phyloP scores from a whole-genome alignment of 2,329 filamentous ascomycete genomes.

The Epichloe baconii region DNA sequence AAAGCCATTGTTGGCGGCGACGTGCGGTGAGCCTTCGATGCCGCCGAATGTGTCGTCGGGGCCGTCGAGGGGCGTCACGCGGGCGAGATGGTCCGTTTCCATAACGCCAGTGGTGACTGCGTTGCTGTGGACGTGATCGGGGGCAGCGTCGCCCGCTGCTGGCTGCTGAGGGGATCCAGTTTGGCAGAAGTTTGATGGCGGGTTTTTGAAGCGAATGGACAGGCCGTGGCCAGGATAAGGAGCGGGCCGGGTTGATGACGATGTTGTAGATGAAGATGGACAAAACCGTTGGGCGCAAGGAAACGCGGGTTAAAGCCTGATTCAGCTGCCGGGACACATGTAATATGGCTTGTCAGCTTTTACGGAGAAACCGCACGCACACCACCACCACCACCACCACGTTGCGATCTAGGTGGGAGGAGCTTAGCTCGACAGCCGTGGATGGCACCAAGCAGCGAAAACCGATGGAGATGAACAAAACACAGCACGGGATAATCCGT shows the following conservation, averaged over 20 bases:
- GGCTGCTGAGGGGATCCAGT: conserved; percentile 38
- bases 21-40: conserved; percentile 34
- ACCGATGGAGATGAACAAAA: not conserved
- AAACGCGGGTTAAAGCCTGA: not conserved
- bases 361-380: not conserved
- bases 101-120: conserved; percentile 38
- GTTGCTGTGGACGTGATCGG: conserved; percentile 10
- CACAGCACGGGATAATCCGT: not conserved
- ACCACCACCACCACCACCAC: not conserved
- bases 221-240: conserved; percentile 5
- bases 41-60: conserved; percentile 38
- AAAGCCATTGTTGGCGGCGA: conserved; percentile 23
- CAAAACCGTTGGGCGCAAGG: conserved; percentile 9
- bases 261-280: not conserved
- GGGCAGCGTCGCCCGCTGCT: conserved; percentile 14
- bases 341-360: conserved; percentile 3
- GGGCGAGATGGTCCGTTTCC: conserved; percentile 25
- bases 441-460: not conserved
- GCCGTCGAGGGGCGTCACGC: conserved; percentile 18
- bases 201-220: conserved; percentile 3
- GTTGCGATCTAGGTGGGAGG: not conserved
- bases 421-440: not conserved
- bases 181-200: conserved; percentile 16
- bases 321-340: conserved; percentile 4
- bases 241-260: not conserved